phyloP scores from a whole-genome alignment of 2,329 filamentous ascomycete species.

The Fusarium phyllophilum region DNA sequence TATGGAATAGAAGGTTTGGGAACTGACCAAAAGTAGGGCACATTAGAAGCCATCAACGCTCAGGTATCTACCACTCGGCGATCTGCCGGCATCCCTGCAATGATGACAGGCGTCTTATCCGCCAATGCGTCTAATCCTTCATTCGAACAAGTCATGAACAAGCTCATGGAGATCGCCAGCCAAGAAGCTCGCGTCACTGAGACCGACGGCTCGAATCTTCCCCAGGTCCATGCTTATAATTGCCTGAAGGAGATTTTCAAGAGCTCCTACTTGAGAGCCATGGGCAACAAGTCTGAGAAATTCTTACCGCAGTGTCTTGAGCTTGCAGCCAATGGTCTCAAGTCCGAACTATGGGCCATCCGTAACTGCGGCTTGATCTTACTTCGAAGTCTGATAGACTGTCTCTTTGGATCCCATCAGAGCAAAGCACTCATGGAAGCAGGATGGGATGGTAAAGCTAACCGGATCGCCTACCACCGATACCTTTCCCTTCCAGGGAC shows the following conservation, averaged over 20 bases:
- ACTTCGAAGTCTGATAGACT: slow-evolving; percentile 84
- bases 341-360: slow-evolving; percentile 89
- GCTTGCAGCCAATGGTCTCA: slow-evolving; percentile 82
- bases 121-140: slow-evolving; percentile 69
- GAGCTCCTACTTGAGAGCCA: slow-evolving; percentile 77
- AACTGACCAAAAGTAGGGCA: slow-evolving; percentile 56
- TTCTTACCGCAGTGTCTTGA: slow-evolving; percentile 79
- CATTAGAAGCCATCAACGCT: slow-evolving; percentile 75
- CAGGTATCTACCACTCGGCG: slow-evolving; percentile 86
- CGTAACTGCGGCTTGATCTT: slow-evolving; percentile 93
- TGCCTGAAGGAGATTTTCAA: slow-evolving; percentile 93
- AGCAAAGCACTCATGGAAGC: slow-evolving; percentile 70
- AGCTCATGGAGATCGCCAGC: slow-evolving; percentile 69
- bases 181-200: slow-evolving; percentile 63
- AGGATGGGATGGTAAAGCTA: slow-evolving; percentile 71
- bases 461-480: slow-evolving; percentile 75
- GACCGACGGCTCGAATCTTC: slow-evolving; percentile 73
- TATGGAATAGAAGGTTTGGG: not conserved
- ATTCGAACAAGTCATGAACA: slow-evolving; percentile 71
- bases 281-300: slow-evolving; percentile 77
- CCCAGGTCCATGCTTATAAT: slow-evolving; percentile 95
- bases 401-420: slow-evolving; percentile 79
- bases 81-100: slow-evolving; percentile 89
- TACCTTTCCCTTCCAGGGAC: slow-evolving; percentile 73
- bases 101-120: slow-evolving; percentile 83